Conservation (phyloP, 2,329 filamentous ascomycete species). For the Colletotrichum destructivum region DNA sequence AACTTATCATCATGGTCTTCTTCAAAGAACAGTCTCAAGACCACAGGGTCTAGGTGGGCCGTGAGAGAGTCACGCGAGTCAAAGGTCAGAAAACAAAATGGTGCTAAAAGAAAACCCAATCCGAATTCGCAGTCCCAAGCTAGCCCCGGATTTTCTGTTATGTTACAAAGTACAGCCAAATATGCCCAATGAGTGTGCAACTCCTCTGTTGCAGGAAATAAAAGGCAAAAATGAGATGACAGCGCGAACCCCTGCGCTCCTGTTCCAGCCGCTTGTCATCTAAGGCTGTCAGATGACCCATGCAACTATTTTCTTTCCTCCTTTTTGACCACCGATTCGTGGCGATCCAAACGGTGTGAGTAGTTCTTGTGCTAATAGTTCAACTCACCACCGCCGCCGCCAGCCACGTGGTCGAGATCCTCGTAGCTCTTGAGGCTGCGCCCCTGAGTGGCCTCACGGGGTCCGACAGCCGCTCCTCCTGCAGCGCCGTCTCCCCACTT, state of each 20-base stretch:
- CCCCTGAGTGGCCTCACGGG: conserved; percentile 92
- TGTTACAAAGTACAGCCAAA: conserved; percentile 37
- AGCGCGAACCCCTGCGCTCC: conserved; percentile 12
- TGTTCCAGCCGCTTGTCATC: conserved; percentile 6
- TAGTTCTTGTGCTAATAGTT: conserved; percentile 77
- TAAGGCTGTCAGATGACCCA: background rate
- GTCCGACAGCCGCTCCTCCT: conserved; percentile 83
- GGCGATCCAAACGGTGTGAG: conserved; percentile 26
- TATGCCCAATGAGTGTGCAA: conserved; percentile 25
- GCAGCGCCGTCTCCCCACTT: conserved; percentile 82
- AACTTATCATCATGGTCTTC: background rate
- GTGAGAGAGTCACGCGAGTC: background rate
- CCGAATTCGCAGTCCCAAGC: conserved; percentile 23
- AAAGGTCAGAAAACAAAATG: background rate
- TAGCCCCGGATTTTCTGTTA: conserved; percentile 34
- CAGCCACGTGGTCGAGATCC: conserved; percentile 89
- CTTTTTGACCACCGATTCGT: conserved; percentile 6
- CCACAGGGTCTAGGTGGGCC: background rate
- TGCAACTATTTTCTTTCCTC: conserved; percentile 1
- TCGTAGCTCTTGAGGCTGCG: conserved; percentile 97
- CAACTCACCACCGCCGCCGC: conserved; percentile 83
- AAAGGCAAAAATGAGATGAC: background rate
- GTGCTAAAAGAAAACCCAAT: background rate
- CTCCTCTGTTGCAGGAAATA: conserved; percentile 8
- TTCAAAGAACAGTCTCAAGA: no score